Evolutionary conservation across 371 early-diverging fungal species (phyloP), one percentile per base, ranked within the genome.

Genomic region (Mucor circinelloides): DNA sequence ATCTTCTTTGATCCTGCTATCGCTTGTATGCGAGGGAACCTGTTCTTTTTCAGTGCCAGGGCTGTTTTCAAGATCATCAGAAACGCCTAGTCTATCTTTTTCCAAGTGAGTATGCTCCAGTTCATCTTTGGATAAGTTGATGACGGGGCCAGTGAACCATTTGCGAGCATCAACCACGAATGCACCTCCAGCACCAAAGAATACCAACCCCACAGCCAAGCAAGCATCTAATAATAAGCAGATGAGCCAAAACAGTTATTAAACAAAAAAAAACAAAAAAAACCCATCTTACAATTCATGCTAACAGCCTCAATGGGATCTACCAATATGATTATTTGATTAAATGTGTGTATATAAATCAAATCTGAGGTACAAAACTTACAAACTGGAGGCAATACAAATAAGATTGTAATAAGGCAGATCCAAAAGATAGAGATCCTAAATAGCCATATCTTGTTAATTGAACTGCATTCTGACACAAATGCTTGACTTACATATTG

Each of bases 311-410:
- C 74, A 31, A 89, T 84, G 6, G 89, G 89, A 59, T 70, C 70
- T 70, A 58, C 4, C 15, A 25, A 13, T 5, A 42, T n/a, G n/a
- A 6, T 8, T 48, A 23, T 6, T 34, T 30, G 30, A 9, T 34
- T 34, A 34, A 9, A 5, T 21, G 2, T 21, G 17, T 4, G 23
- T 23, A 48, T 3, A 23, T 23, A 1, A 7, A 36, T 2, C 17
- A 54, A 52, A 17, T 28, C 6, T 3, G 27, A 1, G 27, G 17
- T 23, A 28, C 17, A 32, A 28, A 27, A 58, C 70, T 70, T 70
- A 70, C 77, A 67, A 3, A 68, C 31, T 6, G 77, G 71, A 13
- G 87, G 88, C n/a, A 89, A 74, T 2, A 86, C 74, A 67, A 87
- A 88, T 34, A 88, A 64, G 6, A 83, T 68, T 1, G 88, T 85